Percentiles rank a stretch among this genome's conserved stretches.
phyloP scores from a whole-genome alignment of 1,284 basidiomycete genomes.

The Malassezia sp. region DNA sequence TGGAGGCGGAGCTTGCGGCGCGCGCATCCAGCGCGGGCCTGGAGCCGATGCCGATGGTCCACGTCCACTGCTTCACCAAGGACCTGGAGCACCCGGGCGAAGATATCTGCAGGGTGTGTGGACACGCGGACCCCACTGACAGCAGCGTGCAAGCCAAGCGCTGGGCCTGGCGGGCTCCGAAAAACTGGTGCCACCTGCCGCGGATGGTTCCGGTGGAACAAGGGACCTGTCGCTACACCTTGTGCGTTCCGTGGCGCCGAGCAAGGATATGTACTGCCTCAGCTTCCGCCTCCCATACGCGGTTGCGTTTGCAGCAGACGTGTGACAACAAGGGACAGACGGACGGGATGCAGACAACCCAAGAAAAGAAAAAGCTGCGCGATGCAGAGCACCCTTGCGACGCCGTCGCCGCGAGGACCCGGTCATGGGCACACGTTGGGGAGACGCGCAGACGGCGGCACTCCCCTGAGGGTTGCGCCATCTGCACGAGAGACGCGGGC shows the following conservation, averaged over 20 bases:
- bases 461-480: too few relatives aligned
- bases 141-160: conserved; percentile 25
- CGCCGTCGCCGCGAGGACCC: too few relatives aligned
- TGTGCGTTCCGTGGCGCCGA: conserved; percentile 86
- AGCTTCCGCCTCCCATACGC: conserved; percentile 67
- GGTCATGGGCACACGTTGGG: too few relatives aligned
- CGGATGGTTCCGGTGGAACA: too few relatives aligned
- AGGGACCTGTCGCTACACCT: conserved; percentile 55
- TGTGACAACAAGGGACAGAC: too few relatives aligned
- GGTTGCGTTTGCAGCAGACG: conserved; percentile 19
- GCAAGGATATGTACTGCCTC: conserved; percentile 97
- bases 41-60: conserved; percentile 65
- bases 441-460: too few relatives aligned
- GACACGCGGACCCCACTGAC: background rate
- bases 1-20: conserved; percentile 15
- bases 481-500: too few relatives aligned
- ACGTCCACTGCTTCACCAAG: conserved; percentile 92
- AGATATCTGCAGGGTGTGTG: conserved; percentile 23
- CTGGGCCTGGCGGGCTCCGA: conserved; percentile 15
- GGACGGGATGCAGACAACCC: background rate
- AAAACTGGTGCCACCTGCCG: conserved; percentile 8
- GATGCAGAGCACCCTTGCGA: too few relatives aligned
- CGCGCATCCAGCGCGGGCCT: conserved; percentile 12
- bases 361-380: background rate
- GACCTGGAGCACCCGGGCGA: conserved; percentile 49